These are phyloP conservation scores for Mycogone perniciosa DNA, from an alignment of 2,329 filamentous ascomycete genomes.

Conservation along the genomic window DNA sequence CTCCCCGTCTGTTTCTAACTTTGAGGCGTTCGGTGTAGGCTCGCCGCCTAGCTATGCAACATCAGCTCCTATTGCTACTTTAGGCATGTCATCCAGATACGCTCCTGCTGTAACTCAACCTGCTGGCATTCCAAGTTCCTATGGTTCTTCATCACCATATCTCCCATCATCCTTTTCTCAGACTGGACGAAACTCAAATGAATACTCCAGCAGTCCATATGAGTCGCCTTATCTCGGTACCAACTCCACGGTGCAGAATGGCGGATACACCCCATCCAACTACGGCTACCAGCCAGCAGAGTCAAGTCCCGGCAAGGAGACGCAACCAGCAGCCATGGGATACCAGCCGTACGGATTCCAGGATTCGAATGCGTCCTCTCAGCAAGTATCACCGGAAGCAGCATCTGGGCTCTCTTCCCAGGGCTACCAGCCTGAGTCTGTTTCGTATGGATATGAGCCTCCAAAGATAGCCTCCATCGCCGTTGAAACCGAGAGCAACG, in stretches of 20 bases:
- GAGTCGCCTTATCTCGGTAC: constrained; percentile 26
- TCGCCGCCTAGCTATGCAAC: constrained; percentile 27
- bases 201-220: constrained; percentile 30
- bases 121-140: constrained; percentile 20
- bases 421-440: constrained; percentile 39
- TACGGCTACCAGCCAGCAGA: constrained; percentile 22
- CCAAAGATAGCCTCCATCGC: constrained; percentile 29
- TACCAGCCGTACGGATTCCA: constrained; percentile 24
- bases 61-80: constrained; percentile 27
- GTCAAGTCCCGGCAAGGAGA: constrained; percentile 2
- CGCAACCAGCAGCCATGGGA: constrained; percentile 12
- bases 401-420: constrained; percentile 18
- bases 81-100: constrained; percentile 34
- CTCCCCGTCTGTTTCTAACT: constrained; percentile 61
- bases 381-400: neutral
- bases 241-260: constrained; percentile 12
- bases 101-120: constrained; percentile 22
- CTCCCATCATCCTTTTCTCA: constrained; percentile 31
- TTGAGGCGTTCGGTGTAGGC: constrained; percentile 66
- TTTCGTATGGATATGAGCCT: constrained; percentile 44
- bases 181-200: constrained; percentile 24
- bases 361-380: neutral
- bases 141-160: constrained; percentile 43
- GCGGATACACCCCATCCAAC: constrained; percentile 17
- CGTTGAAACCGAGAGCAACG: constrained; percentile 13